A percentile compares a stretch with the other conserved stretches of the same genome.
Conservation (phyloP, 352 stramenopile species). For the Globisporangium heterothallicum region DNA sequence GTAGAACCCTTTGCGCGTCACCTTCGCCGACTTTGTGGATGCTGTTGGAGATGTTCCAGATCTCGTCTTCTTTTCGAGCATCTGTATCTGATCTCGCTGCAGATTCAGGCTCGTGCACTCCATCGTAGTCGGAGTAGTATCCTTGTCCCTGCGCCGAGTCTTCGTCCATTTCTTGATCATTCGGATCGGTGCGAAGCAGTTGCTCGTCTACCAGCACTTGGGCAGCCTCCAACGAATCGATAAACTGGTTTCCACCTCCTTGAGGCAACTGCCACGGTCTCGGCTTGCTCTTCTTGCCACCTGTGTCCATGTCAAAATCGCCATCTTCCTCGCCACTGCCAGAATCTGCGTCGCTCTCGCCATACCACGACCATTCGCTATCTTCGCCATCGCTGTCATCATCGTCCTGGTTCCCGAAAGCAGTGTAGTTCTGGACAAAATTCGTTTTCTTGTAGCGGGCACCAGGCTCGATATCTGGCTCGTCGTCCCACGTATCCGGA, state of each 20-base stretch:
- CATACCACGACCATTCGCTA: conserved; percentile 62
- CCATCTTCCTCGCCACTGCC: conserved; percentile 22
- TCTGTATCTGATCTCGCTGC: conserved; percentile 16
- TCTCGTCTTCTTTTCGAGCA: conserved; percentile 31
- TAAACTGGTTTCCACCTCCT: conserved; percentile 34
- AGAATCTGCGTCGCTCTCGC: conserved; percentile 51
- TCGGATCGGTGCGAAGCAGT: conserved; percentile 23
- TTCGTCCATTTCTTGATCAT: conserved; percentile 25
- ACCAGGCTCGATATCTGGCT: conserved; percentile 57
- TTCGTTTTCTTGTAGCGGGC: conserved; percentile 45
- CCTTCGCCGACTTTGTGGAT: conserved; percentile 28
- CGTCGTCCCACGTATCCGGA: conserved; percentile 19
- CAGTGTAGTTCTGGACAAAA: conserved; percentile 55
- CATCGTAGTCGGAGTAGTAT: conserved; percentile 69
- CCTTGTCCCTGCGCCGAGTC: conserved; percentile 54
- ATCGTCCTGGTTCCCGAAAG: conserved; percentile 32
- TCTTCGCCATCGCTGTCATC: conserved; percentile 36
- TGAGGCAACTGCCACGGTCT: conserved; percentile 15
- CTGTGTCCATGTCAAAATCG: conserved; percentile 13
- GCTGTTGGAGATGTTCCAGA: conserved; percentile 36
- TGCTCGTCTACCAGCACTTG: conserved; percentile 48
- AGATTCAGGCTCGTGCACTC: conserved; percentile 22
- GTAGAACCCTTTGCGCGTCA: conserved; percentile 17
- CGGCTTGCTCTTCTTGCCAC: conserved; percentile 5
- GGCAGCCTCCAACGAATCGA: conserved; percentile 33